phyloP scores from a whole-genome alignment of 75 land plant species.

The Adiantum capillusveneris region DNA sequence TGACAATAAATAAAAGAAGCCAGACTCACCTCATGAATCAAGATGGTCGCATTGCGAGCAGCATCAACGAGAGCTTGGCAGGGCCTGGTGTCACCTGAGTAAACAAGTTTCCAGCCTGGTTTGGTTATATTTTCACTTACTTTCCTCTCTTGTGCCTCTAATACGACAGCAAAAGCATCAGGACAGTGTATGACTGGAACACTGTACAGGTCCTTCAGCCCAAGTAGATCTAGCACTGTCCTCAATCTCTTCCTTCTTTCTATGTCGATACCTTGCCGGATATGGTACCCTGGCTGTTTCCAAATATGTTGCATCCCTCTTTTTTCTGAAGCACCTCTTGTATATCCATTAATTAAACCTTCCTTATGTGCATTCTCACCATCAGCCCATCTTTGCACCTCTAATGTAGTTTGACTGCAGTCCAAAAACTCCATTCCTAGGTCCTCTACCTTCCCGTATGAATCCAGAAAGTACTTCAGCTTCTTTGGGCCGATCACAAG shows the following conservation, averaged over 20 bases:
- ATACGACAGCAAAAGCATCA: constrained; percentile 81
- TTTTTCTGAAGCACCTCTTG: not conserved
- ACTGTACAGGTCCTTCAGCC: constrained; percentile 59
- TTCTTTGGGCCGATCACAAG: constrained; percentile 85
- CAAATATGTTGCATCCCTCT: constrained; percentile 51
- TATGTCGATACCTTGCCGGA: constrained; percentile 23
- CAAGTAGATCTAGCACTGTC: constrained; percentile 46
- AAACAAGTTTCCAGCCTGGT: constrained; percentile 98
- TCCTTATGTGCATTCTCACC: not conserved
- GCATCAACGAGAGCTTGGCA: constrained; percentile 75
- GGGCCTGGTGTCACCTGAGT: constrained; percentile 98
- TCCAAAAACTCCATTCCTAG: constrained; percentile 81
- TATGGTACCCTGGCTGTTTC: constrained; percentile 47
- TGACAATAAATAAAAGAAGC: no score
- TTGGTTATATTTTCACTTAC: constrained; percentile 36
- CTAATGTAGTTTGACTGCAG: constrained; percentile 52
- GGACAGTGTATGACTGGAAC: constrained; percentile 90
- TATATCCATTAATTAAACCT: not conserved
- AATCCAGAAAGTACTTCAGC: constrained; percentile 67
- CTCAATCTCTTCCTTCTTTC: constrained; percentile 44
- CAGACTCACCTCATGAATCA: constrained; percentile 79
- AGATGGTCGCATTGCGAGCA: constrained; percentile 77
- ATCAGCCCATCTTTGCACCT: not conserved
- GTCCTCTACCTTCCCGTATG: constrained; percentile 80
- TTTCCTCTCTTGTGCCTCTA: constrained; percentile 49